Conservation (phyloP, 116 monocot species). For the Posidonia oceanica region DNA sequence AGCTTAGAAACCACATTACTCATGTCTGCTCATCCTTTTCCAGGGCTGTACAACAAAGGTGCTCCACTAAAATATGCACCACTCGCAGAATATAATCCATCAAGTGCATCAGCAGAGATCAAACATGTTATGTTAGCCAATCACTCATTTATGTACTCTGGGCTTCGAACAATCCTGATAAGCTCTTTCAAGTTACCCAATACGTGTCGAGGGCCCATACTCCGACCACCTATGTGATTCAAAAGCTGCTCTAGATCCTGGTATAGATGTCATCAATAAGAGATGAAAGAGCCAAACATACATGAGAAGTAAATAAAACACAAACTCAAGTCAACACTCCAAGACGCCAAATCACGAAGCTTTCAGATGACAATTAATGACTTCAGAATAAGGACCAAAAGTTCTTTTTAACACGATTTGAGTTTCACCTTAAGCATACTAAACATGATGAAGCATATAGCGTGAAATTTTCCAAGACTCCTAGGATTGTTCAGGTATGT, state of each 20-base stretch:
- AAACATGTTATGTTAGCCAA: neutral
- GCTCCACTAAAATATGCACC: slow-evolving; percentile 4
- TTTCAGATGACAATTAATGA: too few relatives aligned
- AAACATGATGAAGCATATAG: too few relatives aligned
- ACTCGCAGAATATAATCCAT: neutral
- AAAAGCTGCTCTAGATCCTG: slow-evolving; percentile 90
- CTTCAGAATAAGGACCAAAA: too few relatives aligned
- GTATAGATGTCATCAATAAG: too few relatives aligned
- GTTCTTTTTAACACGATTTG: too few relatives aligned
- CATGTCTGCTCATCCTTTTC: neutral
- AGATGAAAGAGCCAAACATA: neutral
- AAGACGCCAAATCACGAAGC: too few relatives aligned
- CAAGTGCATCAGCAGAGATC: neutral
- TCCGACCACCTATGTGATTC: slow-evolving; percentile 67
- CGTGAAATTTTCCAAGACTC: too few relatives aligned
- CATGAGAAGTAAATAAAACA: neutral
- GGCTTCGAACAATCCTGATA: slow-evolving; percentile 42
- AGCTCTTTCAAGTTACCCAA: slow-evolving; percentile 78
- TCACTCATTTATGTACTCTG: slow-evolving; percentile 45
- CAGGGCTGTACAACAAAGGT: neutral
- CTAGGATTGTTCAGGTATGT: too few relatives aligned
- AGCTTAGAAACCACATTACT: neutral
- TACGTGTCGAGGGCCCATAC: slow-evolving; percentile 71
- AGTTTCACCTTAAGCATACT: too few relatives aligned
- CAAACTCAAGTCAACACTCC: neutral